Evolutionary conservation across 2,329 filamentous ascomycete genomes (phyloP), one percentile per base, ranked within the genome.

Genomic region (Clarireedia homoeocarpa): DNA sequence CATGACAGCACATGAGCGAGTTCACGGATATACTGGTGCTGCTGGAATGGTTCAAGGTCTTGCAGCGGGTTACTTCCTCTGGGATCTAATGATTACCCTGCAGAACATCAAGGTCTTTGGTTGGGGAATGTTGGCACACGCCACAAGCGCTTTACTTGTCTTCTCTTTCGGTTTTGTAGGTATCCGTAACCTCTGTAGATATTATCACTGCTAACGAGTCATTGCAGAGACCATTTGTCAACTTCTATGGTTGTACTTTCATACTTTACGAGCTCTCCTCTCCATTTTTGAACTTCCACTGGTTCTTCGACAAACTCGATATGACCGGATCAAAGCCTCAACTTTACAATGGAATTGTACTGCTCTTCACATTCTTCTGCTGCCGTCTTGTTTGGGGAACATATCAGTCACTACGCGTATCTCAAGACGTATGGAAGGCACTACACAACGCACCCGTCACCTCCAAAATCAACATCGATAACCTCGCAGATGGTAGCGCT

Each of bases 201-300:
- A 5, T 26, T 34, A 45, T 17, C 26, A 42, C 20, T 26, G 23
- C 51, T 52, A 38, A 53, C 9, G 10, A 4, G 20, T 52, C 34
- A 3, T 34, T 38, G 20, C 67, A 94, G 89, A 80, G 88, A 58
- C 89, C 89, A 2, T 91, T 92, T 66, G 78, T 91, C 62, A 91
- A 92, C 74, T 91, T 85, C 75, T 95, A 94, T 71, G 86, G 81
- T 56, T 80, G 81, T 56, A 82, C 83, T 58, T 95, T 95, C 71
- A 89, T 95, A 66, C 84, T 94, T 57, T 95, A 91, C 81, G 89
- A 95, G 71, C 80, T 95, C 40, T 91, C 88, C 26, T 88, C 86
- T 4, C 88, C 89, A 6, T 91, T 94, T 71, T 78, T 94, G 57
- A 95, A 95, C 69, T 81, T 92, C 68, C 89, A 95, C 75, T 95